Conservation (phyloP, 2,329 filamentous ascomycete species). For the Phialophora chinensis region DNA sequence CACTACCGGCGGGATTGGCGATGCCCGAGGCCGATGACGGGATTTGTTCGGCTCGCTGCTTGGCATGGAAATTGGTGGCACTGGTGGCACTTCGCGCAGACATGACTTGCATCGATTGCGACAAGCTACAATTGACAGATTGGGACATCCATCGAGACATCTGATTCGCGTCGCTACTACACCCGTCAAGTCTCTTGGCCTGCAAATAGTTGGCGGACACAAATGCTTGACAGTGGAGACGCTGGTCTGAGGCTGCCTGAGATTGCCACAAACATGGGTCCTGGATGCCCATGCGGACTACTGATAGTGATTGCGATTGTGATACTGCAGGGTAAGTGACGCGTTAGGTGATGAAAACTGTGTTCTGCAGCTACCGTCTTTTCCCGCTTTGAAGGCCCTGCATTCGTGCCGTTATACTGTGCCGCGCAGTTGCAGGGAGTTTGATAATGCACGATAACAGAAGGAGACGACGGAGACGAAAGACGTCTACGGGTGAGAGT, state of each 20-base stretch:
- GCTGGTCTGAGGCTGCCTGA: not conserved
- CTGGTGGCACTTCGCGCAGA: not conserved
- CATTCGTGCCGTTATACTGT: not conserved
- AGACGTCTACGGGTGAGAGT: conserved; percentile 12
- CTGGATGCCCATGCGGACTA: not conserved
- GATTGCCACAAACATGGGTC: not conserved
- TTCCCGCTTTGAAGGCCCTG: not conserved
- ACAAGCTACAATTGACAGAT: not conserved
- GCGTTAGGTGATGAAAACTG: not conserved
- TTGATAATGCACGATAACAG: conserved; percentile 5
- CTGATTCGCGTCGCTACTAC: not conserved
- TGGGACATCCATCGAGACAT: not conserved
- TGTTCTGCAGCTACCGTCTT: not conserved
- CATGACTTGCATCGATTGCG: not conserved
- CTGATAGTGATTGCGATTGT: conserved; percentile 10
- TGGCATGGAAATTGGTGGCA: not conserved
- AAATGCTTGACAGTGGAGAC: not conserved
- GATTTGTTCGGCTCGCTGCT: not conserved
- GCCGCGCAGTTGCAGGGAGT: not conserved
- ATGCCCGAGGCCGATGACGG: not conserved
- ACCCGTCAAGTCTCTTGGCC: not conserved
- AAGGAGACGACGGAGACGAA: not conserved
- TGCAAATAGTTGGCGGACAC: not conserved
- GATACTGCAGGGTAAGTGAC: not conserved
- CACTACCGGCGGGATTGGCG: not conserved